Conservation (phyloP, 2,329 filamentous ascomycete species). For the Knufia fluminis region DNA sequence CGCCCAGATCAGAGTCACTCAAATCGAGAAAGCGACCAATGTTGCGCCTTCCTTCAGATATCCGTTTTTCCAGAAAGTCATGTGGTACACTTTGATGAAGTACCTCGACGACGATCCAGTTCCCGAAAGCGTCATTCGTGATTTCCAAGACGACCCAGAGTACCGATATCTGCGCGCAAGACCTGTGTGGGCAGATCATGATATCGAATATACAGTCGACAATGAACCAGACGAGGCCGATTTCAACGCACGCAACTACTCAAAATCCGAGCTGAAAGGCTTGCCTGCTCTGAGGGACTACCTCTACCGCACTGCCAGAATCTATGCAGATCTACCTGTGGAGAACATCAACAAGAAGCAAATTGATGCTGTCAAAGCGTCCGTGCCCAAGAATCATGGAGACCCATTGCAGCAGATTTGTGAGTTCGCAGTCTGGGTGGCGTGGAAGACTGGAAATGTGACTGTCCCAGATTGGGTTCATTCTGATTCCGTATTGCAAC, state of each 20-base stretch:
- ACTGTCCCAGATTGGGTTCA: slow-evolving; percentile 53
- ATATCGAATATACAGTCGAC: slow-evolving; percentile 37
- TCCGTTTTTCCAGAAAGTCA: slow-evolving; percentile 57
- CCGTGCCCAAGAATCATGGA: slow-evolving; percentile 53
- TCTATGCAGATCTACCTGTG: slow-evolving; percentile 48
- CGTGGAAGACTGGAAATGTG: slow-evolving; percentile 60
- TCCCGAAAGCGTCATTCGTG: slow-evolving; percentile 46
- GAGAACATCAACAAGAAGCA: slow-evolving; percentile 52
- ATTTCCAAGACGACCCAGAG: slow-evolving; percentile 46
- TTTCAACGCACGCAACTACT: slow-evolving; percentile 53
- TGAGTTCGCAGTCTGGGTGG: slow-evolving; percentile 55
- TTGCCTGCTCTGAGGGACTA: slow-evolving; percentile 51
- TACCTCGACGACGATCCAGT: slow-evolving; percentile 57
- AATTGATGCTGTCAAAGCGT: slow-evolving; percentile 51
- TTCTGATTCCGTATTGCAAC: slow-evolving; percentile 44
- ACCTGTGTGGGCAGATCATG: slow-evolving; percentile 51
- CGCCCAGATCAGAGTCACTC: slow-evolving; percentile 56
- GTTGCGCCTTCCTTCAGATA: slow-evolving; percentile 58
- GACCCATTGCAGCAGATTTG: slow-evolving; percentile 53
- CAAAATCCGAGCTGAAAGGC: slow-evolving; percentile 53
- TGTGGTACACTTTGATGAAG: slow-evolving; percentile 58
- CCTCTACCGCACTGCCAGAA: slow-evolving; percentile 54
- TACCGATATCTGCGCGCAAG: slow-evolving; percentile 44
- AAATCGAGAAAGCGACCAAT: slow-evolving; percentile 59
- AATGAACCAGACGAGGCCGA: slow-evolving; percentile 44